phyloP scores from a whole-genome alignment of 2,329 filamentous ascomycete species.

The Fusarium scirpi region DNA sequence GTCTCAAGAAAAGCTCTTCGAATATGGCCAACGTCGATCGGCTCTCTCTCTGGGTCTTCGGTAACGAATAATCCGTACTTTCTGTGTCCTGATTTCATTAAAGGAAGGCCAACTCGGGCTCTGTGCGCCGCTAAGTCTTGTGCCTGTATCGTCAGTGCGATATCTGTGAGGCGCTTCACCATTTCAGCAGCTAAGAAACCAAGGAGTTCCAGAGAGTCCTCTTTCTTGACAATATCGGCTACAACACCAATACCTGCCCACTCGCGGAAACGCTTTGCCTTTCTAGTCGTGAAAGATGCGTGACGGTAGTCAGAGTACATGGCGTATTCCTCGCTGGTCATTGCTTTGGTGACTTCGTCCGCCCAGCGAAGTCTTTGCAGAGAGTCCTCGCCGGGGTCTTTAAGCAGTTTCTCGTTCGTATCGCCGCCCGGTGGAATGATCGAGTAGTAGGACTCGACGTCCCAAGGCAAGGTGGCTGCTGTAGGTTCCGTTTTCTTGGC shows the following conservation, averaged over 20 bases:
- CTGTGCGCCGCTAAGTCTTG: background rate
- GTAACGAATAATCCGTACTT: constrained; percentile 13
- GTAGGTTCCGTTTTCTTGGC: constrained; percentile 82
- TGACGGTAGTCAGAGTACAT: constrained; percentile 98
- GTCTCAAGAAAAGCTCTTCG: constrained; percentile 19
- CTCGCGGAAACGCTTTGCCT: constrained; percentile 94
- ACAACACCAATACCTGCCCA: constrained; percentile 97
- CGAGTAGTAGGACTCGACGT: constrained; percentile 87
- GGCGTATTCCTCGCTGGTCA: constrained; percentile 97
- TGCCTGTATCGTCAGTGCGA: constrained; percentile 90
- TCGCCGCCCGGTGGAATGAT: constrained; percentile 85
- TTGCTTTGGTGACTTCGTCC: constrained; percentile 93
- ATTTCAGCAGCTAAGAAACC: constrained; percentile 98
- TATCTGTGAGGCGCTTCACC: constrained; percentile 93
- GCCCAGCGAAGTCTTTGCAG: constrained; percentile 91
- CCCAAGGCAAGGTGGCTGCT: constrained; percentile 93
- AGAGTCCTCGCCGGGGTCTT: constrained; percentile 91
- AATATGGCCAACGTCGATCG: constrained; percentile 10
- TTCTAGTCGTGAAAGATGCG: constrained; percentile 96
- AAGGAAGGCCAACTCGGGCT: background rate
- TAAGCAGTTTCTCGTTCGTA: constrained; percentile 58
- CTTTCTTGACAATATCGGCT: constrained; percentile 93
- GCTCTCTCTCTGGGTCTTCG: background rate
- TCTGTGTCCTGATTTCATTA: fast-evolving
- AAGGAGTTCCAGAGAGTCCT: constrained; percentile 96